Evolutionary conservation across 148 eudicot genomes (phyloP).

Genomic region (Vaccinium corymbosum): DNA sequence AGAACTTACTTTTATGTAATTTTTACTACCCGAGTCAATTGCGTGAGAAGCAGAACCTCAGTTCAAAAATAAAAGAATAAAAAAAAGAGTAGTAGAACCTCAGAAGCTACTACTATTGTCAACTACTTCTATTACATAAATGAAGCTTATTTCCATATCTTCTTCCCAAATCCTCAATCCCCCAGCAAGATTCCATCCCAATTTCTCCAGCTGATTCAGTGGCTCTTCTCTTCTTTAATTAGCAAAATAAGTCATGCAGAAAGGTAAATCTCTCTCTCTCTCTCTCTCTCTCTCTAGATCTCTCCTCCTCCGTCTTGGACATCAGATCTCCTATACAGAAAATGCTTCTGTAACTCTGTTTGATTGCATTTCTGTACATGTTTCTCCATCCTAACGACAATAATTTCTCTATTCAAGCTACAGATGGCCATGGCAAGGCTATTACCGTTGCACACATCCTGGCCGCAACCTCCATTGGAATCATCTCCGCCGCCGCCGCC

Average conservation of each 20-base stretch:
- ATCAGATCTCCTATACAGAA: background rate
- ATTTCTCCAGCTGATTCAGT: background rate
- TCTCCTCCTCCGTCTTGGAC: background rate
- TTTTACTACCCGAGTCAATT: no score
- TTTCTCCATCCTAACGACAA: background rate
- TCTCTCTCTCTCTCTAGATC: background rate
- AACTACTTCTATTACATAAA: background rate
- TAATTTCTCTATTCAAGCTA: background rate
- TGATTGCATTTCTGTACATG: background rate
- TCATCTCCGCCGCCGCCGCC: constrained; percentile 25
- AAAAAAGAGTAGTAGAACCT: no score
- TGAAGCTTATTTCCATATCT: background rate
- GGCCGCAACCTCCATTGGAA: constrained; percentile 31
- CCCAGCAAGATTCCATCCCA: background rate
- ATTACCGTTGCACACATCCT: constrained; percentile 25
- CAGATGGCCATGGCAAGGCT: constrained; percentile 19
- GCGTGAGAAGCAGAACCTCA: no score
- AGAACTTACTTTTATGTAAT: no score
- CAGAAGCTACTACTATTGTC: background rate
- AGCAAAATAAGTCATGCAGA: background rate
- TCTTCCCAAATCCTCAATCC: background rate
- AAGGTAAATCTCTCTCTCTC: background rate
- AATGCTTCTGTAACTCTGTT: background rate
- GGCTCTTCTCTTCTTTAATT: background rate
- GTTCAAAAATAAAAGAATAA: no score